Base-by-base conservation (phyloP, 2,329 filamentous ascomycete species). In the Lasiodiplodia gonubiensis region DNA sequence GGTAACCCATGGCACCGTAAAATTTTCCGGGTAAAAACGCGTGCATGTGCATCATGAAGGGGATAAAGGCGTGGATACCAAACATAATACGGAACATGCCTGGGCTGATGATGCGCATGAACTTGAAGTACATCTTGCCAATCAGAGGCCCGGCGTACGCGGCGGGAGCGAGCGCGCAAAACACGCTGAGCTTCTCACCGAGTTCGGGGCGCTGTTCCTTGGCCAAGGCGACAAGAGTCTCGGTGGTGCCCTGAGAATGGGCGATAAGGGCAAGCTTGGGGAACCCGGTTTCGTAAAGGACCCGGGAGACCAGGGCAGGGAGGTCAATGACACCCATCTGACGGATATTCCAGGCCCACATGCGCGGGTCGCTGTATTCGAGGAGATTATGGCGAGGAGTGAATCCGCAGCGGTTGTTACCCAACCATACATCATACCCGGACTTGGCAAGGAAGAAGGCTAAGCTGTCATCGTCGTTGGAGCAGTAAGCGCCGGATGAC, bases 271-370 rank as follows among this genome's bases (percentile, higher is more conserved):
- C 94, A 4, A 97, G 83, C 76, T 94, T 95, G 18, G 87, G 83
- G 73, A 96, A 97, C 0, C 91, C 90, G 0, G 94, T 97, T 79
- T 96, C 91, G 48, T 85, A 85, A 2, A 97, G 84, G 1, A 97
- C 92, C 6, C 92, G 88, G 0, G 90, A 92, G 1, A 91, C 86
- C 39, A 97, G 84, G 0, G 94, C 93, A 0, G 94, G 86, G 2
- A 98, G 85, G 75, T 98, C 94, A 75, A 96, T 88, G 0, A 94
- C 90, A 3, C 93, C 94, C 91, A 97, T 96, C 39, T 61, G 54
- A 0, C 92, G 88, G 66, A 97, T 96, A 71, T 97, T 97, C 94
- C 94, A 98, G 49, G 90, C 89, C 94, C 94, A 97, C 92, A 97
- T 96, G 35, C 93, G 87, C 1, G 94, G 94, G 74, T 98, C 94